Conservation (phyloP, 2,329 filamentous ascomycete species). For the Microdochium bolleyi region DNA sequence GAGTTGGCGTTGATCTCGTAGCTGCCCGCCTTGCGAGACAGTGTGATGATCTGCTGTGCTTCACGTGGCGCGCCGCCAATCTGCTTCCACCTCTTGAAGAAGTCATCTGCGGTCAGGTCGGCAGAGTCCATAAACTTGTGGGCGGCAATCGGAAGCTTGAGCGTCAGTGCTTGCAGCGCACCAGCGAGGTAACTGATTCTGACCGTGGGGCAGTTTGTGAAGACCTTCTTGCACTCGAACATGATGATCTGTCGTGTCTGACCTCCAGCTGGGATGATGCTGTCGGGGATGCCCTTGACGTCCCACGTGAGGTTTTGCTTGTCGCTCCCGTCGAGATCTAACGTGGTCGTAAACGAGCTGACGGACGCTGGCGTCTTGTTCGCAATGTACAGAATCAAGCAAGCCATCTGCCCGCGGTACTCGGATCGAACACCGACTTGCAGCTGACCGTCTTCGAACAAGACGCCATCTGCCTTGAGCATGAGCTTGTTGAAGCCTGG, state of each 20-base stretch:
- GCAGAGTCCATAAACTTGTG: slow-evolving; percentile 98
- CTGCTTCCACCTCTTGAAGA: slow-evolving; percentile 99
- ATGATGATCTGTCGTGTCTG: slow-evolving; percentile 93
- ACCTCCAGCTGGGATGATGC: slow-evolving; percentile 61
- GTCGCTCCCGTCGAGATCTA: slow-evolving; percentile 68
- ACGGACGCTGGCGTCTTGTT: slow-evolving; percentile 86
- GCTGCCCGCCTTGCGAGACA: slow-evolving; percentile 45
- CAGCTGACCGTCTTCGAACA: slow-evolving; percentile 93
- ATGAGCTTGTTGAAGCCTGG: slow-evolving; percentile 78
- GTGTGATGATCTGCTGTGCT: slow-evolving; percentile 76
- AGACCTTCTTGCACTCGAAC: slow-evolving; percentile 79
- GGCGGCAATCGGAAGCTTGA: slow-evolving; percentile 79
- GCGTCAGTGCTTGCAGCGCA: slow-evolving; percentile 81
- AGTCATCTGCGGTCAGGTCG: slow-evolving; percentile 80
- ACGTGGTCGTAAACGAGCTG: slow-evolving; percentile 86
- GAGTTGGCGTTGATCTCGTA: slow-evolving; percentile 63
- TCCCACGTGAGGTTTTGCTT: slow-evolving; percentile 70
- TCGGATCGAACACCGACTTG: slow-evolving; percentile 89
- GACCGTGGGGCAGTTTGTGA: slow-evolving; percentile 80
- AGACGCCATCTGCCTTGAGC: slow-evolving; percentile 71
- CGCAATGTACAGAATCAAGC: slow-evolving; percentile 89
- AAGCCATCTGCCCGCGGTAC: slow-evolving; percentile 91
- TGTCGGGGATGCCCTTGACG: slow-evolving; percentile 81
- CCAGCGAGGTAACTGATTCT: slow-evolving; percentile 92
- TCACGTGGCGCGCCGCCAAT: slow-evolving; percentile 86